Evolutionary conservation across 306 rosid species (phyloP).

Genomic region (Prosopis cineraria): DNA sequence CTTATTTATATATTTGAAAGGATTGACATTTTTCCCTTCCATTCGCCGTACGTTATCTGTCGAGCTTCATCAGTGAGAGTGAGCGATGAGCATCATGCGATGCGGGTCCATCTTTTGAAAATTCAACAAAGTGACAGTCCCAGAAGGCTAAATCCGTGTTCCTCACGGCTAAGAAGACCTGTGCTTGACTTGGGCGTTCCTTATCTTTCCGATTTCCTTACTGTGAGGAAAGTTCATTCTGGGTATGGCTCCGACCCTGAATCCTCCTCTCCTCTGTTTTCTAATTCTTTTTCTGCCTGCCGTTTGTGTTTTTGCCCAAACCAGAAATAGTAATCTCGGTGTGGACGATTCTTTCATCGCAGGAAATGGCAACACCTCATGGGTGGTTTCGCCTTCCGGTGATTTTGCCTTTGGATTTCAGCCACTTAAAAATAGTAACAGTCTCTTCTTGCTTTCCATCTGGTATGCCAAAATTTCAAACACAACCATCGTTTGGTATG

Average conservation of each 20-base stretch:
- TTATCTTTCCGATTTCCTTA: not conserved
- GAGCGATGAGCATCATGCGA: not conserved
- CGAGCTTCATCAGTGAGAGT: too few relatives aligned
- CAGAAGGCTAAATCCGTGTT: not conserved
- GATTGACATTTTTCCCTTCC: too few relatives aligned
- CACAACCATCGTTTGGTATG: constrained; percentile 57
- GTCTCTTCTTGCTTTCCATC: constrained; percentile 50
- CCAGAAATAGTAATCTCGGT: not conserved
- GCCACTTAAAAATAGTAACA: not conserved
- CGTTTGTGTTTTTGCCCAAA: constrained; percentile 38
- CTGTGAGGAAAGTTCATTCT: not conserved
- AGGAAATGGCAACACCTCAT: constrained; percentile 28
- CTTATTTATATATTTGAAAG: too few relatives aligned
- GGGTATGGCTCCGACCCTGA: not conserved
- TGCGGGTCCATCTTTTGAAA: not conserved
- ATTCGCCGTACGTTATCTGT: not conserved
- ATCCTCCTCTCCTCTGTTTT: not conserved
- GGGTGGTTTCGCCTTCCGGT: constrained; percentile 58
- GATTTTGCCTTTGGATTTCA: constrained; percentile 67
- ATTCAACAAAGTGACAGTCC: not conserved
- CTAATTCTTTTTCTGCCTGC: constrained; percentile 4
- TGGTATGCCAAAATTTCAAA: constrained; percentile 52
- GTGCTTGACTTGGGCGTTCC: not conserved
- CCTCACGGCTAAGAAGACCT: not conserved
- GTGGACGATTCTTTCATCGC: constrained; percentile 45